These are phyloP conservation scores for Diaporthe sp. DNA, from an alignment of 2,329 filamentous ascomycete genomes.

Conservation along the genomic window DNA sequence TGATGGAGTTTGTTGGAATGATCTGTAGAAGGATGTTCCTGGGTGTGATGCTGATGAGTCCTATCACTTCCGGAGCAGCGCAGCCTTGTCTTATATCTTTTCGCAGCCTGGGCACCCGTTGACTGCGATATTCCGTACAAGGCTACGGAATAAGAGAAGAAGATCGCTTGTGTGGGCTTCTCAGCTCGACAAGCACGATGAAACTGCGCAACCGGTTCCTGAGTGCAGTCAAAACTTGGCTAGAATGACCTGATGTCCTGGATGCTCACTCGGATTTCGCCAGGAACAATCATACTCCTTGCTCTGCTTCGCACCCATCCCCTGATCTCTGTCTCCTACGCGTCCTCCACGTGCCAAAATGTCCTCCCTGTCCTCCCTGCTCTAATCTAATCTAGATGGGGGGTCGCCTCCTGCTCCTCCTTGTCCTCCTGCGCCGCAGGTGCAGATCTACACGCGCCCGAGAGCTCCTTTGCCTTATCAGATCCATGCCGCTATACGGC, in stretches of 20 bases:
- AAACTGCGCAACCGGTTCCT: background rate
- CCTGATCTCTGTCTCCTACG: background rate
- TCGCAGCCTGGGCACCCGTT: background rate
- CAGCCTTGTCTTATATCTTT: constrained; percentile 25
- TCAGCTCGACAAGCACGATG: background rate
- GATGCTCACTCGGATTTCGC: background rate
- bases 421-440: no score
- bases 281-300: constrained; percentile 10
- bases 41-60: constrained; percentile 20
- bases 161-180: background rate
- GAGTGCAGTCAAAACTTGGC: constrained; percentile 3
- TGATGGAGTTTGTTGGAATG: constrained; percentile 34
- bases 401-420: background rate
- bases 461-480: constrained; percentile 24
- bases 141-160: background rate
- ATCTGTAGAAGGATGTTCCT: background rate
- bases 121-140: background rate
- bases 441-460: constrained; percentile 12
- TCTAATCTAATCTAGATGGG: constrained; percentile 1
- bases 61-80: constrained; percentile 18
- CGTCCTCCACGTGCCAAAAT: constrained; percentile 3
- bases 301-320: background rate
- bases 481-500: background rate
- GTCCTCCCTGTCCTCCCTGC: constrained; percentile 20
- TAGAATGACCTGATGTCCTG: constrained; percentile 21